These are phyloP conservation scores for Striga asiatica DNA, from an alignment of 257 asterid species.

Conservation along the genomic window DNA sequence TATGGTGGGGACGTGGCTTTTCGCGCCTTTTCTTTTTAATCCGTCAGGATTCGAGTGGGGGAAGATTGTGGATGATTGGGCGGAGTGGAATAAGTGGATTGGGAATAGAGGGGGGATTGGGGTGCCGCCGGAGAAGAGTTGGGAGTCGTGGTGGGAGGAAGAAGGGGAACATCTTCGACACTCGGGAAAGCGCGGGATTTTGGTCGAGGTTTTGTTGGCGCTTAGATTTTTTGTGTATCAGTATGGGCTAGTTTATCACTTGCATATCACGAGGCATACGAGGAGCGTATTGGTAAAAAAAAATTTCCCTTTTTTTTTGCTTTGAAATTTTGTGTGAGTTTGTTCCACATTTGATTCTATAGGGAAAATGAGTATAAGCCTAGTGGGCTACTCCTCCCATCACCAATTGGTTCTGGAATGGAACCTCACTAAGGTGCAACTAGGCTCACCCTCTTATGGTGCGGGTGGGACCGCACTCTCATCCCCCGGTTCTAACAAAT, in stretches of 20 bases:
- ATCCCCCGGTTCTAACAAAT: too few species aligned
- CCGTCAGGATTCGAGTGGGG: conserved; percentile 41
- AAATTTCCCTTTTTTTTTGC: too few species aligned
- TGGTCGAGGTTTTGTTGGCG: conserved; percentile 28
- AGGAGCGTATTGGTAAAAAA: conserved; percentile 32
- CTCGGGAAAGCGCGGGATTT: conserved; percentile 27
- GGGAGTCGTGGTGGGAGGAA: conserved; percentile 47
- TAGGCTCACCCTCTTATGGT: too few species aligned
- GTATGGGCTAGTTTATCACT: conserved; percentile 37
- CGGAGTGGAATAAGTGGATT: conserved; percentile 38
- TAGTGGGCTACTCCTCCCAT: too few species aligned
- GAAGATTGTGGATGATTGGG: conserved; percentile 36
- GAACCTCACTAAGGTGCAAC: too few species aligned
- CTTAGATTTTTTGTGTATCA: conserved; percentile 33
- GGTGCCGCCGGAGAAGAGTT: conserved; percentile 34
- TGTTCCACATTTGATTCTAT: too few species aligned
- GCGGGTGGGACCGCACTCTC: too few species aligned
- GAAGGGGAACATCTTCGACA: conserved; percentile 35
- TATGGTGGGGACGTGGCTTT: conserved; percentile 38
- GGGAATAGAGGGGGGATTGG: conserved; percentile 33
- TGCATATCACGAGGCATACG: conserved; percentile 25
- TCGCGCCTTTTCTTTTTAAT: conserved; percentile 34
- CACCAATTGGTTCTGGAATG: too few species aligned
- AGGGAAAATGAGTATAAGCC: too few species aligned
- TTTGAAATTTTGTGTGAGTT: too few species aligned